Evolutionary conservation across 2,329 filamentous ascomycete genomes (phyloP), one percentile per base, ranked within the genome.

Genomic region (Aspergillus pseudotamarii): DNA sequence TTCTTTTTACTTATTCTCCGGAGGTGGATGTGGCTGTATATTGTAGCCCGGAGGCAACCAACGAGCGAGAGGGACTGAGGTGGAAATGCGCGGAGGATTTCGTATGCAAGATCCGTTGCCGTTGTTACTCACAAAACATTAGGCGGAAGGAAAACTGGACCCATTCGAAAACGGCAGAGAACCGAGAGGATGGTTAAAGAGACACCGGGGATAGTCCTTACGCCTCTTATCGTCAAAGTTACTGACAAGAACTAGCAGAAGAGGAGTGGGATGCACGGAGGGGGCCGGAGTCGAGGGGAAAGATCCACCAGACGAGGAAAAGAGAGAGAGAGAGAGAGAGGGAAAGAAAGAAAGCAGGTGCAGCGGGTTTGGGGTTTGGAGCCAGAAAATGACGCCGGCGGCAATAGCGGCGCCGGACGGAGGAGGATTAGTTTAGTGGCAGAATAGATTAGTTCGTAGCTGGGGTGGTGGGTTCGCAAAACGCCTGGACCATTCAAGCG

Each of bases 31-130:
- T 61, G 36, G 36, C 60, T 48, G 38, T 50, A 58, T 32, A 36
- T 43, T 41, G 57, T 53, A 58, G 21, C 21, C 21, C 10, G 56
- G 32, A 57, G 32, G 48, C 41, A 50, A 56, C 48, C 28, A 19
- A 54, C 34, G 30, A 34, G 56, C 60, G 54, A 53, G 32, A 34
- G 32, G 32, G 32, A 32, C 32, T 48, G 53, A 55, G 34, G 36
- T 46, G 55, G 51, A 53, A 64, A 61, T 53, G 62, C 61, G 62
- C 65, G 66, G 61, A 58, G 61, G 63, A 63, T 66, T 63, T 66
- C 58, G 69, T 68, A 68, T 71, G 71, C 65, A 65, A 63, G 65
- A 68, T 62, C 61, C 58, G 58, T 68, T 67, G 57, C 60, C 59
- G 63, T 61, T 60, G 61, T 60, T 45, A 61, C 53, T 61, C 50